These are phyloP conservation scores for Trichoderma harzianum DNA, from an alignment of 2,329 filamentous ascomycete species.

Conservation along the genomic window DNA sequence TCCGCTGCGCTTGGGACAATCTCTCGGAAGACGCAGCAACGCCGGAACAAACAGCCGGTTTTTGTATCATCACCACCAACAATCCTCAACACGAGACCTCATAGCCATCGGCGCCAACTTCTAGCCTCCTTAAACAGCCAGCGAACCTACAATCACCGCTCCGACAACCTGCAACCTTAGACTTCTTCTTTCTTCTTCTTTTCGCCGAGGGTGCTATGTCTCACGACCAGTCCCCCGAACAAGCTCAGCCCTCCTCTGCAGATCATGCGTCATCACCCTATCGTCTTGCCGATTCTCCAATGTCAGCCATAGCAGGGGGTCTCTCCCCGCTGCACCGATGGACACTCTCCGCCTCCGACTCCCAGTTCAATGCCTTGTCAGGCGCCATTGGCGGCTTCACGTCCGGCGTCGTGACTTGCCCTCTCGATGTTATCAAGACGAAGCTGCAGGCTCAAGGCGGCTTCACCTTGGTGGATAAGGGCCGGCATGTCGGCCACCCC, in stretches of 20 bases:
- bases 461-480: conserved; percentile 56
- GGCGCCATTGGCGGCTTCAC: conserved; percentile 88
- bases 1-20: not conserved
- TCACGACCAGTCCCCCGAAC: conserved; percentile 45
- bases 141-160: not conserved
- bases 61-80: not conserved
- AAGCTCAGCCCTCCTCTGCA: conserved; percentile 31
- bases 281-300: conserved; percentile 33
- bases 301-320: conserved; percentile 29
- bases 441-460: conserved; percentile 94
- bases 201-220: conserved; percentile 39
- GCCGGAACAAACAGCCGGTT: not conserved
- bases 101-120: not conserved
- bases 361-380: conserved; percentile 76
- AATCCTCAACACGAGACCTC: not conserved
- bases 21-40: not conserved
- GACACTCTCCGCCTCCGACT: conserved; percentile 54
- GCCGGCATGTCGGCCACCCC: conserved; percentile 46
- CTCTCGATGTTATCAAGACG: conserved; percentile 98
- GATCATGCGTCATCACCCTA: conserved; percentile 38
- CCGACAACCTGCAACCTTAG: not conserved
- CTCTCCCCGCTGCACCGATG: conserved; percentile 53
- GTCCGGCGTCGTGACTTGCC: conserved; percentile 91
- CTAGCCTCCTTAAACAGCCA: not conserved
- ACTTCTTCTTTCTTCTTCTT: not conserved